Percentiles rank a stretch among this genome's conserved stretches.
These are phyloP conservation scores for Metarhizium guizhouense DNA, from an alignment of 2,329 filamentous ascomycete species.

Conservation along the genomic window DNA sequence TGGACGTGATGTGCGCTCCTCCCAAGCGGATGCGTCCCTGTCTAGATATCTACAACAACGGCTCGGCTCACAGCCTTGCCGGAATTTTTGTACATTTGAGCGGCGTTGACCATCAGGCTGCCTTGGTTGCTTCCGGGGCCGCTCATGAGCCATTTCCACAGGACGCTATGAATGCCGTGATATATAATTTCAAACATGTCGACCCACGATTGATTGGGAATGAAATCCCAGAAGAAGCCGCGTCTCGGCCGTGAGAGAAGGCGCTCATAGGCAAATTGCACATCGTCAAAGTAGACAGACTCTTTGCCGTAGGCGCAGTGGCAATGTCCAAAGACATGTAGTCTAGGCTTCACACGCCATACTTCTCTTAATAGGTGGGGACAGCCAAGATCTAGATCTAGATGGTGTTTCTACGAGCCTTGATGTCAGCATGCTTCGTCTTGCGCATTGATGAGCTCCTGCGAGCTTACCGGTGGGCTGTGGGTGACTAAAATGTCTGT, in stretches of 20 bases:
- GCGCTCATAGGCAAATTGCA: constrained; percentile 63
- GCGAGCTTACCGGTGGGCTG: constrained; percentile 52
- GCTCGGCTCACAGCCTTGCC: constrained; percentile 35
- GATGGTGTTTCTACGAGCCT: constrained; percentile 48
- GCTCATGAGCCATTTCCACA: constrained; percentile 49
- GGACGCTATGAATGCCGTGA: constrained; percentile 36
- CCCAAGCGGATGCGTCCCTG: background rate
- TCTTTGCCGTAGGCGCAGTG: constrained; percentile 68
- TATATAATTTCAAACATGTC: constrained; percentile 34
- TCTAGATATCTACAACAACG: constrained; percentile 25
- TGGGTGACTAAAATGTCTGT: constrained; percentile 78
- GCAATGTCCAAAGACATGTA: constrained; percentile 82
- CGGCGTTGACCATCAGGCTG: constrained; percentile 47
- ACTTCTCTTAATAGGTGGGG: constrained; percentile 61
- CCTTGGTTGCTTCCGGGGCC: constrained; percentile 41
- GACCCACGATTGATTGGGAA: constrained; percentile 37
- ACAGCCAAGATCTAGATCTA: constrained; percentile 62
- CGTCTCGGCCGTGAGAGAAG: constrained; percentile 38
- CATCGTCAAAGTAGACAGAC: constrained; percentile 64
- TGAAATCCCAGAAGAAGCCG: constrained; percentile 35
- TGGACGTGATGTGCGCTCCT: background rate
- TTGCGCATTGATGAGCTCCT: background rate
- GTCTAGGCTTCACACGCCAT: constrained; percentile 62
- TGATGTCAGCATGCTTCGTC: background rate
- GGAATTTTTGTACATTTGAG: constrained; percentile 45